phyloP scores from a whole-genome alignment of 306 rosid genomes.

The Corylus avellana region DNA sequence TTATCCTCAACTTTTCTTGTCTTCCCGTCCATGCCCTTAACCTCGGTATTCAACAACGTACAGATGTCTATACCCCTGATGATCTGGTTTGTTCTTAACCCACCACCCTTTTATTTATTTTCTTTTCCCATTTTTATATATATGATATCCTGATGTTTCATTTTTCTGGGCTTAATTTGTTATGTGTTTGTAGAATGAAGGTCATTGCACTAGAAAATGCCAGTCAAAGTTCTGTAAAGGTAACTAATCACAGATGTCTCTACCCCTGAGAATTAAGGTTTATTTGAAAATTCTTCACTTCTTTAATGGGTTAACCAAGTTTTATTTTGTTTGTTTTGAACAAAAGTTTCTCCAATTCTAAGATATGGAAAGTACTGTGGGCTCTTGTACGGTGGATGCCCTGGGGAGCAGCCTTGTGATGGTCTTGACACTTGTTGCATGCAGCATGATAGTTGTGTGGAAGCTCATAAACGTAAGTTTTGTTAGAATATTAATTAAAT shows the following conservation, averaged over 20 bases:
- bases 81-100: conserved; percentile 42
- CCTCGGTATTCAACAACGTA: conserved; percentile 59
- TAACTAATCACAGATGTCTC: conserved; percentile 8
- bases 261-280: neutral
- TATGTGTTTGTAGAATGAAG: conserved; percentile 57
- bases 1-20: neutral
- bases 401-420: conserved; percentile 93
- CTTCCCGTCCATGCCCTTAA: conserved; percentile 45
- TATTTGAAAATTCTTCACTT: neutral
- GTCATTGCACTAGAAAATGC: conserved; percentile 69
- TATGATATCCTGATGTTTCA: neutral
- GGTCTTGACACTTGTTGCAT: conserved; percentile 92
- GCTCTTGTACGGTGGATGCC: conserved; percentile 84
- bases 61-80: conserved; percentile 50
- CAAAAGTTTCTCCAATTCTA: conserved; percentile 77
- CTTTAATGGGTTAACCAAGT: neutral
- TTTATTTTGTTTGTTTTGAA: neutral
- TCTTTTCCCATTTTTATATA: neutral
- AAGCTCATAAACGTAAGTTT: neutral
- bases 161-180: neutral
- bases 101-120: neutral
- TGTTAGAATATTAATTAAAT: too few species aligned
- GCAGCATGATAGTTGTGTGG: conserved; percentile 85
- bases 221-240: conserved; percentile 94
- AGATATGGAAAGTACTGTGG: conserved; percentile 97